Evolutionary conservation across 2,329 filamentous ascomycete genomes (phyloP).

Genomic region (Talaromyces verruculosus): DNA sequence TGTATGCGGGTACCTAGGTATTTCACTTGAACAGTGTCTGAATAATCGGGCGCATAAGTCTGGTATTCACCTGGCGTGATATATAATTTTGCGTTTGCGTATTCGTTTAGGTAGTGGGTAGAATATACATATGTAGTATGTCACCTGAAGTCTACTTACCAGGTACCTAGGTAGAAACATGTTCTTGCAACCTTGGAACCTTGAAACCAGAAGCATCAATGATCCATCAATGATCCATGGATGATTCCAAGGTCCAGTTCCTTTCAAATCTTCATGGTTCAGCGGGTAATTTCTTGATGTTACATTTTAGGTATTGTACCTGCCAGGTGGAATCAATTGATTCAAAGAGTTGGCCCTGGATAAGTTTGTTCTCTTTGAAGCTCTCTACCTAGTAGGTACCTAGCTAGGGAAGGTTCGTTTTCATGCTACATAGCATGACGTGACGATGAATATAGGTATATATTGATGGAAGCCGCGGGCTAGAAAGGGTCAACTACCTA

Average conservation of each 20-base stretch:
- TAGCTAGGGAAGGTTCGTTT: too few relatives aligned
- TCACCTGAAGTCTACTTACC: background rate
- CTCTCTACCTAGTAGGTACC: too few relatives aligned
- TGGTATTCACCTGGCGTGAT: too few relatives aligned
- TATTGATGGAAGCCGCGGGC: background rate
- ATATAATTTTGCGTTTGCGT: background rate
- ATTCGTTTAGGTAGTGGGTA: background rate
- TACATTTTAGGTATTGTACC: too few relatives aligned
- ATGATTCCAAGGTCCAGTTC: background rate
- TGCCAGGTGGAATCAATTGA: too few relatives aligned
- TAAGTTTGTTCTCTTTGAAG: too few relatives aligned
- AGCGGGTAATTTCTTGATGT: too few relatives aligned
- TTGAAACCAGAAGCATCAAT: too few relatives aligned
- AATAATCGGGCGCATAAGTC: background rate
- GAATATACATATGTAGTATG: background rate
- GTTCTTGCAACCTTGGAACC: background rate
- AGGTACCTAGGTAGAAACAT: background rate
- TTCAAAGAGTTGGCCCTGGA: too few relatives aligned
- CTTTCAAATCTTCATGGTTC: too few relatives aligned
- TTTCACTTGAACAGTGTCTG: background rate
- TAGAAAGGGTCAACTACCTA: background rate
- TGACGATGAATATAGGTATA: background rate
- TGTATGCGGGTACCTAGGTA: background rate
- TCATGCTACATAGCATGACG: too few relatives aligned
- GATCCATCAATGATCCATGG: background rate